phyloP scores from a whole-genome alignment of 2,329 filamentous ascomycete species.

The Epichloe aotearoae region DNA sequence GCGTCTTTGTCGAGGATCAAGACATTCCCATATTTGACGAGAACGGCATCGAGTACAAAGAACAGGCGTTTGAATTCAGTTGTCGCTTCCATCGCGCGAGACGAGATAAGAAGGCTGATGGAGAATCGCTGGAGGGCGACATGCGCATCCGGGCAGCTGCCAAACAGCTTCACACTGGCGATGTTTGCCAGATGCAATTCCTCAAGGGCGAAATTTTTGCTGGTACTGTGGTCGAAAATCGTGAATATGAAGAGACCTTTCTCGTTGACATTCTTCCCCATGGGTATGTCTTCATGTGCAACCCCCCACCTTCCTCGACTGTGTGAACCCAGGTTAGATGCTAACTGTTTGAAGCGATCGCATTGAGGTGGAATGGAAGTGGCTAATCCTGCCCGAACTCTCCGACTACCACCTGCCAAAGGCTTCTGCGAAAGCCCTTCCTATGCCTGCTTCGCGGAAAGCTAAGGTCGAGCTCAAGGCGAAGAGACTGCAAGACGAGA shows the following conservation, averaged over 20 bases:
- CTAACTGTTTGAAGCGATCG: slow-evolving; percentile 47
- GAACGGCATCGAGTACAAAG: slow-evolving; percentile 83
- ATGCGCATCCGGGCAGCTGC: slow-evolving; percentile 56
- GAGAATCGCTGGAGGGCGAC: slow-evolving; percentile 56
- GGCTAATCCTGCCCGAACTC: slow-evolving; percentile 60
- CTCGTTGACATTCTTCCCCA: slow-evolving; percentile 74
- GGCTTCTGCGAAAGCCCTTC: slow-evolving; percentile 58
- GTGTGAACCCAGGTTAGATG: not conserved
- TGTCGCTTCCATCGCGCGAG: slow-evolving; percentile 90
- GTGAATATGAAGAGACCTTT: slow-evolving; percentile 58
- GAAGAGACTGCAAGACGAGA: slow-evolving; percentile 46
- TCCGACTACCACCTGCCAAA: slow-evolving; percentile 60
- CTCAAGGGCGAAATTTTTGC: slow-evolving; percentile 80
- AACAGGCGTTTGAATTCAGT: slow-evolving; percentile 83
- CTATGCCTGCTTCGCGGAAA: slow-evolving; percentile 51
- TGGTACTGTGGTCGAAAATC: slow-evolving; percentile 75
- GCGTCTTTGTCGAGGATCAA: slow-evolving; percentile 80
- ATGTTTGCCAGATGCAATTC: slow-evolving; percentile 79
- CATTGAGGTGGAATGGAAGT: slow-evolving; percentile 75
- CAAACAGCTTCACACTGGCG: slow-evolving; percentile 52
- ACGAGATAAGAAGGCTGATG: slow-evolving; percentile 62
- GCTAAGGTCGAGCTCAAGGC: slow-evolving; percentile 56
- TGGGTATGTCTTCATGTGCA: slow-evolving; percentile 44
- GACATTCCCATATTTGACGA: slow-evolving; percentile 78
- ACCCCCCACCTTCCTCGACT: rapidly evolving